A percentile compares a stretch with the other conserved stretches of the same genome.
phyloP scores from a whole-genome alignment of 139 green algal species.

The Marvania coccoides region DNA sequence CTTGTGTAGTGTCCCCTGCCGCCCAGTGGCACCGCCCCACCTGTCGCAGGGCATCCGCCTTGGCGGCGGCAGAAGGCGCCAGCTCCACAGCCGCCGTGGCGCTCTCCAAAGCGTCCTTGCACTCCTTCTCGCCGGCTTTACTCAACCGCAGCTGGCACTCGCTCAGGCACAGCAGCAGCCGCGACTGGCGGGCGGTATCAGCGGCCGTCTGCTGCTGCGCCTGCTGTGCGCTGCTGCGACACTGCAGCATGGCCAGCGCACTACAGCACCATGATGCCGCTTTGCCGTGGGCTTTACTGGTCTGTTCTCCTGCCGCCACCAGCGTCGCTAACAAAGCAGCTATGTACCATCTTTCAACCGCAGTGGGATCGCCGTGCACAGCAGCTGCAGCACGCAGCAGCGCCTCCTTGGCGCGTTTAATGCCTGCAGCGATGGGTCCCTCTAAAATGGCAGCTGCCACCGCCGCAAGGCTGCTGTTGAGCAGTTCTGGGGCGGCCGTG shows the following conservation, averaged over 20 bases:
- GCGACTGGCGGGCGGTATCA: not conserved
- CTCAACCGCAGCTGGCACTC: conserved; percentile 30
- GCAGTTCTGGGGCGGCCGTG: too few relatives aligned
- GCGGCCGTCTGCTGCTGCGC: not conserved
- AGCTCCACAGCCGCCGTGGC: not conserved
- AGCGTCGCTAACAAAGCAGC: not conserved
- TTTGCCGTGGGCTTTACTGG: not conserved
- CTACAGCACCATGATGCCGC: conserved; percentile 12
- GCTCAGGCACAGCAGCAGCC: conserved; percentile 1
- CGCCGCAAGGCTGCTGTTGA: too few relatives aligned
- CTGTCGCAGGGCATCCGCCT: not conserved
- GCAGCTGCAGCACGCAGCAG: too few relatives aligned
- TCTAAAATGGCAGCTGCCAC: too few relatives aligned
- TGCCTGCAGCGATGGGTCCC: too few relatives aligned
- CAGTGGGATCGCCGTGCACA: too few relatives aligned
- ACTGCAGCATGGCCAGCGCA: not conserved
- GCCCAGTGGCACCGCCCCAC: not conserved
- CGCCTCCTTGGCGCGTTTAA: too few relatives aligned
- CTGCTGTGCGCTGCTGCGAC: not conserved
- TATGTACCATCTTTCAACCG: not conserved
- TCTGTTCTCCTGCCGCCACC: not conserved
- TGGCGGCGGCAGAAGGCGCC: not conserved
- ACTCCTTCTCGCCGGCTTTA: conserved; percentile 6
- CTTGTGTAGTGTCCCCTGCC: not conserved
- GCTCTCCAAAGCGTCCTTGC: conserved; percentile 8